phyloP scores from a whole-genome alignment of 805 yeast genomes.

The Scheffersomyces stipitis region DNA sequence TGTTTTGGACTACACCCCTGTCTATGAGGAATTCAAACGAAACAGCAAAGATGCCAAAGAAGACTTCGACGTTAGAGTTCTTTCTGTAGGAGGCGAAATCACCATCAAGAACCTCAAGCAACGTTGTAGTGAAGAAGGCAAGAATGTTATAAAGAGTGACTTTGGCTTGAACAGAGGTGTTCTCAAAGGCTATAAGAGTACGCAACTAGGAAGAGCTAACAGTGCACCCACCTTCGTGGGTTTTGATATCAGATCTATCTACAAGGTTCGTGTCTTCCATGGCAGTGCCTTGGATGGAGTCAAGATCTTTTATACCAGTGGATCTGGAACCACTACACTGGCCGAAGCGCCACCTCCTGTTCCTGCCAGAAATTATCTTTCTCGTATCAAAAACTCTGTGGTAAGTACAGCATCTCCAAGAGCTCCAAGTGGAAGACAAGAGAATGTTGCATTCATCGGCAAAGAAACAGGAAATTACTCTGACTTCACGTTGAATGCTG shows the following conservation, averaged over 20 bases:
- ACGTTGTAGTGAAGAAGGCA: conserved; percentile 20
- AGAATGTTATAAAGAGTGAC: conserved; percentile 26
- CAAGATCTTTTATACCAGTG: conserved; percentile 40
- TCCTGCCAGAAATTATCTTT: conserved; percentile 46
- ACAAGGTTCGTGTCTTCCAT: conserved; percentile 62
- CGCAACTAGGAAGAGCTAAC: conserved; percentile 26
- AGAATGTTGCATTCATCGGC: conserved; percentile 42
- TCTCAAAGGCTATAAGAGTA: conserved; percentile 39
- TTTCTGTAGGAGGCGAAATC: conserved; percentile 63
- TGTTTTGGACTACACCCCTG: conserved; percentile 45
- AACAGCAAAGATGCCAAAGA: conserved; percentile 22
- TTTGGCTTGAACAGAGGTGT: conserved; percentile 44
- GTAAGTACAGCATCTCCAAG: background rate
- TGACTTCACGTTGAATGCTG: conserved; percentile 54
- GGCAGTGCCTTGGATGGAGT: conserved; percentile 86
- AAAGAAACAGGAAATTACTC: conserved; percentile 50
- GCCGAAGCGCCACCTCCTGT: conserved; percentile 33
- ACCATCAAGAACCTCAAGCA: conserved; percentile 50
- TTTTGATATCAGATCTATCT: conserved; percentile 39
- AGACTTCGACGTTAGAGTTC: conserved; percentile 51
- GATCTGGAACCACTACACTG: background rate
- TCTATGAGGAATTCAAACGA: conserved; percentile 29
- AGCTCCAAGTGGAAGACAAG: conserved; percentile 1
- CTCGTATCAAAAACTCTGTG: conserved; percentile 1
- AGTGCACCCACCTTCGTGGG: conserved; percentile 24